Percentiles rank a stretch among this genome's conserved stretches.
These are phyloP conservation scores for Grigorovia transvaalensis DNA, from an alignment of 805 yeast species.

Conservation along the genomic window DNA sequence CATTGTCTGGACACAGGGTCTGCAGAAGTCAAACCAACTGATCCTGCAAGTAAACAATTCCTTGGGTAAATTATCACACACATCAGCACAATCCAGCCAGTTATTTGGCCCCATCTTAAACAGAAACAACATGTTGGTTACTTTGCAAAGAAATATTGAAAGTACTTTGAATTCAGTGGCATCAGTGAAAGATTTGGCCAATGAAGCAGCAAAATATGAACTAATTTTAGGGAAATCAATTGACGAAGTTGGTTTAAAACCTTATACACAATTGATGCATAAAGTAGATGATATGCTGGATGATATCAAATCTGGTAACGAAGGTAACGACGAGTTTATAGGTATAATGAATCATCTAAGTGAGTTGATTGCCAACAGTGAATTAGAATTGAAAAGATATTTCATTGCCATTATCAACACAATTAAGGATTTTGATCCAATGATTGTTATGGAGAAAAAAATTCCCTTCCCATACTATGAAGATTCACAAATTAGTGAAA, in stretches of 20 bases:
- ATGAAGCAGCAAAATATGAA: slow-evolving; percentile 35
- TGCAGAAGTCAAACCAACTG: slow-evolving; percentile 46
- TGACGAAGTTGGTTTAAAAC: slow-evolving; percentile 25
- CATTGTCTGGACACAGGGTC: slow-evolving; percentile 67
- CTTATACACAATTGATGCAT: slow-evolving; percentile 33
- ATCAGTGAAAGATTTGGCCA: slow-evolving; percentile 40
- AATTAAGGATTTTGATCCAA: slow-evolving; percentile 38
- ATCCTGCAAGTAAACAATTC: slow-evolving; percentile 47
- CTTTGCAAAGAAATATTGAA: slow-evolving; percentile 48
- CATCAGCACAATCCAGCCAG: slow-evolving; percentile 23
- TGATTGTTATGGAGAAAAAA: slow-evolving; percentile 31
- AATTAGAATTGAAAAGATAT: slow-evolving; percentile 40
- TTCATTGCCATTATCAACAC: slow-evolving; percentile 37
- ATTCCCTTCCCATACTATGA: slow-evolving; percentile 34
- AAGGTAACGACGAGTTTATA: slow-evolving; percentile 38
- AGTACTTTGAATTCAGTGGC: slow-evolving; percentile 39
- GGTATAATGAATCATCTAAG: slow-evolving; percentile 58
- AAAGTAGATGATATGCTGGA: slow-evolving; percentile 38
- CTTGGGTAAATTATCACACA: slow-evolving; percentile 35
- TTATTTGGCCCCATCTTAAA: slow-evolving; percentile 64
- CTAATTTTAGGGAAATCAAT: slow-evolving; percentile 26
- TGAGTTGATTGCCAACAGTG: slow-evolving; percentile 46
- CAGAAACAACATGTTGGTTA: slow-evolving; percentile 46
- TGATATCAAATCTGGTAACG: slow-evolving; percentile 29
- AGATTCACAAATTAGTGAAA: slow-evolving; percentile 29